Evolutionary conservation across 2,329 filamentous ascomycete species (phyloP), one percentile per base, ranked within the genome.

Genomic region (Geosmithia putterillii): DNA sequence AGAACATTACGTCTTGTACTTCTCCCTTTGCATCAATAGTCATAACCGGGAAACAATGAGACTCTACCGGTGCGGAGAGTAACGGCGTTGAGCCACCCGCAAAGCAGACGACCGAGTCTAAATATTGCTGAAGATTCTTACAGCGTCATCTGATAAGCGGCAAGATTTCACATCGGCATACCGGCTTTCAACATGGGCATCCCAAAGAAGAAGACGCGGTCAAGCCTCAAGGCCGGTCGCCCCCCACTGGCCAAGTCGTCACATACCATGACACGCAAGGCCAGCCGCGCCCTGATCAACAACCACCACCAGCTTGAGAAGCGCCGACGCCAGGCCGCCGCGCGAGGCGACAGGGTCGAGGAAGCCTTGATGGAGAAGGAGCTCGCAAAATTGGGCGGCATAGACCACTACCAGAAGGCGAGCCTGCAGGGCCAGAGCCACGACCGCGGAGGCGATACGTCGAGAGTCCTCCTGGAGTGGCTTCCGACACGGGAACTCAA

Each of bases 361-460:
- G 56, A 59, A 43, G 56, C 60, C 1, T 65, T 69, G 4, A 61
- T 81, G 18, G 57, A 69, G 19, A 63, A 66, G 2, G 67, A 82
- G 51, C 74, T 83, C 39, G 60, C 70, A 34, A 65, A 66, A 3
- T 59, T 80, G 3, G 80, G 80, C 3, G 80, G 80, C 0, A 63
- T 84, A 20, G 66, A 76, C 42, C 69, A 66, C 44, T 84, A 84
- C 50, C 80, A 84, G 53, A 70, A 73, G 51, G 80, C 80, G 22
- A 83, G 80, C 57, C 66, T 83, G n/a, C 74, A 80, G 45, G 80
- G 80, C 14, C 80, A 84, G 55, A 71, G 76, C 42, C 67, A 67
- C 45, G 78, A 82, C 51, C 70, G 80, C 42, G 80, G 80, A 20
- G 80, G 80, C 15, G 80, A 84, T 57, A 83, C 76, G 42, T 83